These are phyloP conservation scores for Trametes cinnabarina DNA, from an alignment of 768 basidiomycete species.

Conservation along the genomic window DNA sequence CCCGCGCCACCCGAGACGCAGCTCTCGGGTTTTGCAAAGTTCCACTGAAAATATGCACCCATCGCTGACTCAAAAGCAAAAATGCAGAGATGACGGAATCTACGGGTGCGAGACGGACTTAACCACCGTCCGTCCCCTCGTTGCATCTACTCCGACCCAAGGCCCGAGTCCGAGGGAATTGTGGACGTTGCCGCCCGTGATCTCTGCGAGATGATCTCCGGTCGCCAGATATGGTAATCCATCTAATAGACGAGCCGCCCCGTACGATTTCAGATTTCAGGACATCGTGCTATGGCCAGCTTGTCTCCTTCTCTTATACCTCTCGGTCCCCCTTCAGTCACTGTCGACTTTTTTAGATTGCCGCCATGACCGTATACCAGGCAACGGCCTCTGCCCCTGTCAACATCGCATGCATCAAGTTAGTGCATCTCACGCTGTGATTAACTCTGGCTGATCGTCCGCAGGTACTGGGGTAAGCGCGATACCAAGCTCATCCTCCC, in stretches of 20 bases:
- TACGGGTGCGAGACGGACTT: not conserved
- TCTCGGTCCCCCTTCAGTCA: not conserved
- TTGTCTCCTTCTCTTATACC: conserved; percentile 15
- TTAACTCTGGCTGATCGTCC: conserved; percentile 7
- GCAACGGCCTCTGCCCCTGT: conserved; percentile 92
- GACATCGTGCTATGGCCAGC: conserved; percentile 24
- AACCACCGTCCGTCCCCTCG: not conserved
- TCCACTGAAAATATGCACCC: not conserved
- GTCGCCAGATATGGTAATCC: conserved; percentile 8
- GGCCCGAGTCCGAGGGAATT: not conserved
- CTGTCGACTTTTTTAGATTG: conserved; percentile 4
- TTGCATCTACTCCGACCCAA: not conserved
- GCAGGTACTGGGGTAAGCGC: conserved; percentile 98
- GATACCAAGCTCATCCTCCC: conserved; percentile 94
- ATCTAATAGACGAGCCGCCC: conserved; percentile 14
- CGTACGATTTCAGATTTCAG: conserved; percentile 26
- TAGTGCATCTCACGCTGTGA: conserved; percentile 7
- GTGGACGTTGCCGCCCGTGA: not conserved
- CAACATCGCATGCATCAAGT: conserved; percentile 99
- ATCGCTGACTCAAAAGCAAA: not conserved
- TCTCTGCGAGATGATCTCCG: conserved; percentile 8
- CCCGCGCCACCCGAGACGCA: not conserved
- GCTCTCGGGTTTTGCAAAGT: conserved; percentile 4
- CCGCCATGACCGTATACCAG: conserved; percentile 63
- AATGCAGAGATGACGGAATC: not conserved